These are phyloP conservation scores for Zarea fungicola DNA, from an alignment of 2,329 filamentous ascomycete genomes.

Conservation along the genomic window DNA sequence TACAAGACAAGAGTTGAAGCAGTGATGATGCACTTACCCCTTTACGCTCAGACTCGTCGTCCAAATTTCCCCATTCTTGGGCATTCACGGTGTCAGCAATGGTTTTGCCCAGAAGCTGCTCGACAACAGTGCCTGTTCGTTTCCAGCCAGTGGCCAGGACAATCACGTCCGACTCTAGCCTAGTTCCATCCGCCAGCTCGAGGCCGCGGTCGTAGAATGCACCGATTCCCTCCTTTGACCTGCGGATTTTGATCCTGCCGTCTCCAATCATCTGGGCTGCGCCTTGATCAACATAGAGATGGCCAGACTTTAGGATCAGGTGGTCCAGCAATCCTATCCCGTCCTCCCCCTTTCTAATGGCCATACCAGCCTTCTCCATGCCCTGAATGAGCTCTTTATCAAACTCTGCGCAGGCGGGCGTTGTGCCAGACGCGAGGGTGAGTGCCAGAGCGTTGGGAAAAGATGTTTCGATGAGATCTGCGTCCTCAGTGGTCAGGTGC, in stretches of 20 bases:
- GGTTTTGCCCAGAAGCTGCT: slow-evolving; percentile 31
- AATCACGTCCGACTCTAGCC: slow-evolving; percentile 34
- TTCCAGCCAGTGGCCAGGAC: slow-evolving; percentile 39
- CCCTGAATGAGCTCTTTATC: slow-evolving; percentile 40
- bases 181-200: slow-evolving; percentile 27
- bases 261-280: slow-evolving; percentile 34
- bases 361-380: slow-evolving; percentile 44
- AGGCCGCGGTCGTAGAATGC: slow-evolving; percentile 24
- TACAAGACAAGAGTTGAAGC: too few species aligned
- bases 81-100: slow-evolving; percentile 28
- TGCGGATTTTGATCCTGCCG: slow-evolving; percentile 34
- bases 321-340: slow-evolving; percentile 30
- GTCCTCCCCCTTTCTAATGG: slow-evolving; percentile 30
- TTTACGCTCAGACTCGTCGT: slow-evolving; percentile 27
- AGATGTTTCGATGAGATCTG: slow-evolving; percentile 41
- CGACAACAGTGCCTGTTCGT: slow-evolving; percentile 30
- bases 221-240: slow-evolving; percentile 25
- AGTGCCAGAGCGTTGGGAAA: slow-evolving; percentile 43
- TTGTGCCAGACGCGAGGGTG: slow-evolving; percentile 36
- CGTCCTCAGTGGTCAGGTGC: slow-evolving; percentile 43
- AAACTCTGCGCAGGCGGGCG: slow-evolving; percentile 32
- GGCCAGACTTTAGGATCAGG: slow-evolving; percentile 33
- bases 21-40: slow-evolving; percentile 20
- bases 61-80: slow-evolving; percentile 28
- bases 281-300: slow-evolving; percentile 41